Base-by-base conservation (phyloP, 352 stramenopile species). In the Pythium phragmitis region DNA sequence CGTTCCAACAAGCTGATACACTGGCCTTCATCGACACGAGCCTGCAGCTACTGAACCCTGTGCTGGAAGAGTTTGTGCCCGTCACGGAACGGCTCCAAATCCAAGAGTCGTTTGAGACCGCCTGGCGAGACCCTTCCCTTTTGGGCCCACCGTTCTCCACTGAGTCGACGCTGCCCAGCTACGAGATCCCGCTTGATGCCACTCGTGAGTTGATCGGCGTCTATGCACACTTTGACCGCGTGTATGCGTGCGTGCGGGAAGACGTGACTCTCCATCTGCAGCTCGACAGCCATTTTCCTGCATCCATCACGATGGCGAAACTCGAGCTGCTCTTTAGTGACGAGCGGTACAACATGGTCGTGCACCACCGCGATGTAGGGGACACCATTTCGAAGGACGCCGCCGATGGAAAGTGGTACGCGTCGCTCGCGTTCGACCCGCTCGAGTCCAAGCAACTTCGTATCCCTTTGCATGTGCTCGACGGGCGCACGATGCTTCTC, bases 261-360 rank as follows among this genome's bases (percentile, higher is more conserved):
- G 68, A 86, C 39, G 77, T 87, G 8, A 79, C 57, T 1, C 62
- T 93, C 26, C 67, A 75, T 23, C 19, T 93, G 23, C 60, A 68
- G 33, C 46, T 93, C 23, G 64, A 76, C 23, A 89, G 80, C 12
- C 69, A 81, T 53, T 89, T 93, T 49, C 79, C 82, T 34, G 75
- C 68, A 13, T 41, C 63, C 3, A 72, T 91, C 41, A 82, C 76
- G 39, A 76, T 91, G 51, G 46, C 73, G 4, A 87, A 86, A 67
- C 63, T 93, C 13, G 77, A 93, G 52, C 60, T 93, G 57, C 57
- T 86, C 11, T 93, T 93, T 65, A 89, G 72, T 50, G 84, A 93
- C 45, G 80, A 89, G 30, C 77, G 84, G 3, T 93, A 93, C 70
- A 87, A 85, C 52, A 76, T 79, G 3, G 64, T 76, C 2, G 71